Percentiles rank a stretch among this genome's conserved stretches.
Evolutionary conservation across 345 rosid species (phyloP).

Genomic region (Aegle marmelos): DNA sequence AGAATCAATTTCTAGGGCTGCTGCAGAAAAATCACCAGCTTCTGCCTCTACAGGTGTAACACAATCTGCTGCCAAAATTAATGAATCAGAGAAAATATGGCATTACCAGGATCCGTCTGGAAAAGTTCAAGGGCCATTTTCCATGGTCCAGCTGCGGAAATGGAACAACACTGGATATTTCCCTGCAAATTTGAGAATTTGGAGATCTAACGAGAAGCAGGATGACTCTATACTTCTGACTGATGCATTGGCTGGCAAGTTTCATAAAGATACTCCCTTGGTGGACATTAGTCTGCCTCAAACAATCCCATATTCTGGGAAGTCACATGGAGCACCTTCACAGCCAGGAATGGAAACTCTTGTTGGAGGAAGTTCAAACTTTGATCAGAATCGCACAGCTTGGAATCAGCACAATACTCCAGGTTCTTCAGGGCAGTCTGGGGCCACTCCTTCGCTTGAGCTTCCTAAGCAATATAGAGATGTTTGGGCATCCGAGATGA

Average conservation of each 20-base stretch:
- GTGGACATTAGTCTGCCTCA: conserved; percentile 40
- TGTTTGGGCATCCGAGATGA: conserved; percentile 58
- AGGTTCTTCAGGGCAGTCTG: conserved; percentile 21
- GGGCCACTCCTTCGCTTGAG: conserved; percentile 44
- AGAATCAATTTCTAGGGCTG: conserved; percentile 44
- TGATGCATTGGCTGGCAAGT: conserved; percentile 71
- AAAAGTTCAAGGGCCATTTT: conserved; percentile 94
- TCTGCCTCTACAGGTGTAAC: conserved; percentile 34
- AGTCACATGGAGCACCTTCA: conserved; percentile 13
- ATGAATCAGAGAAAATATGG: conserved; percentile 91
- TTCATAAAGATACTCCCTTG: conserved; percentile 47
- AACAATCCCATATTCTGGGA: conserved; percentile 32
- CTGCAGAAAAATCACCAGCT: conserved; percentile 36
- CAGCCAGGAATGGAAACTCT: conserved; percentile 28
- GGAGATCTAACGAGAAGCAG: conserved; percentile 61
- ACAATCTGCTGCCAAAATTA: conserved; percentile 44
- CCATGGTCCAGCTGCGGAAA: conserved; percentile 88
- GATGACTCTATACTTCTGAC: conserved; percentile 73
- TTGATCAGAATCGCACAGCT: conserved; percentile 30
- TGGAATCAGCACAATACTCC: conserved; percentile 20
- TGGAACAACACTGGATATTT: conserved; percentile 95
- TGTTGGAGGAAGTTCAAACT: conserved; percentile 28
- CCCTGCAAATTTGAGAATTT: conserved; percentile 78
- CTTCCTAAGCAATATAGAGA: conserved; percentile 49
- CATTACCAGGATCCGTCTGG: conserved; percentile 94